Percentiles rank a stretch among this genome's conserved stretches.
Conservation (phyloP, 768 basidiomycete species). For the Boletus subcaerulescens region DNA sequence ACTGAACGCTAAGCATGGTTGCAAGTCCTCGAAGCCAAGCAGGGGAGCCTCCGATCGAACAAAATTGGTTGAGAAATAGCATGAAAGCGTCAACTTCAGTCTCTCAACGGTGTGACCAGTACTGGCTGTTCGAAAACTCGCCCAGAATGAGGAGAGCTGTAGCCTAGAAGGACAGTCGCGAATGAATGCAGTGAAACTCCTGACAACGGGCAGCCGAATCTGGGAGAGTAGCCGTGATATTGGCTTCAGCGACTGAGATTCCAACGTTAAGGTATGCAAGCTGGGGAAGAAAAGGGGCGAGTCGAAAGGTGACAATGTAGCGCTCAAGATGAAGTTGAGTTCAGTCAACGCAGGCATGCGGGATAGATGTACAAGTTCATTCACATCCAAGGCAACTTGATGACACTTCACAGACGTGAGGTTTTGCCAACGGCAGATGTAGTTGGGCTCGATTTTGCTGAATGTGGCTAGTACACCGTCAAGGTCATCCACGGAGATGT, state of each 20-base stretch:
- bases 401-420: not conserved
- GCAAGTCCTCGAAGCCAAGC: not conserved
- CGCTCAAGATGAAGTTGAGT: fast-evolving
- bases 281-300: not conserved
- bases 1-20: not conserved
- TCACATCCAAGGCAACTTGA: not conserved
- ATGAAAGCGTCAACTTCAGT: not conserved
- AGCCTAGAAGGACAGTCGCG: too few species aligned
- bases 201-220: not conserved
- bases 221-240: not conserved
- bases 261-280: not conserved
- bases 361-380: not conserved
- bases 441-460: not conserved
- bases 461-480: not conserved
- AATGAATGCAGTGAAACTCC: not conserved
- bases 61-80: too few species aligned
- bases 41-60: not conserved
- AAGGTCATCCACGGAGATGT: not conserved
- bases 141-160: not conserved
- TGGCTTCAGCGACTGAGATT: not conserved
- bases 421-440: not conserved
- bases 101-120: not conserved
- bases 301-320: not conserved
- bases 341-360: not conserved
- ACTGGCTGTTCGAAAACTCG: not conserved